Base-by-base conservation (phyloP, 176 grass and related monocot species). In the Puccinellia tenuiflora region DNA sequence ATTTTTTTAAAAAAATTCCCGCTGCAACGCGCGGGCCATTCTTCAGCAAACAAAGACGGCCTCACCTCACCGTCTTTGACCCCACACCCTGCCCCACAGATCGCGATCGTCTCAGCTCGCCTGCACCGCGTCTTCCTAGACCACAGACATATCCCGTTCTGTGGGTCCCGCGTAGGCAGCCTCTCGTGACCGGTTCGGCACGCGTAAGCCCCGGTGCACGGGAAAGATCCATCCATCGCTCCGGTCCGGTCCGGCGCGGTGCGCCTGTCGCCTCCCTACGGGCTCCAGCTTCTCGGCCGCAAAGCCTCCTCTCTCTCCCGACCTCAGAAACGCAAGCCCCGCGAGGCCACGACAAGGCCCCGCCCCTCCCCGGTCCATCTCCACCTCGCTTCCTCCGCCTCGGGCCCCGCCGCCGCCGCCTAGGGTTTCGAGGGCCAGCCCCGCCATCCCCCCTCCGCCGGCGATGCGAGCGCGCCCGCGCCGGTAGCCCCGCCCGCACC, bases 351-450 rank as follows among this genome's bases (percentile, higher is more conserved):
- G 46, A 18, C 65, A 48, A 50, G 69, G 46, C 34, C 55, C 39
- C 76, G 29, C 30, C 30, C n/a, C 62, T 15, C 7, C 62, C 59
- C 0, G 7, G 28, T n/a, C 42, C 42, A 3, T 60, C 65, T 51
- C 77, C 73, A 26, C 83, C 85, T 75, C 84, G 78, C 78, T 17
- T 18, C 83, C 78, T 78, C 86, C 86, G 71, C 73, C 57, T 47
- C 57, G 84, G 76, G 61, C 80, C 45, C 14, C 69, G 70, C 55
- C 34, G 13, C 17, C 69, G 40, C 84, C 30, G 60, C 76, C 10
- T 85, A 88, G 74, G 78, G 85, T 88, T 79, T 67, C 68, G 5
- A 53, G 50, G 68, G 35, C 77, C 31, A n/a, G n/a, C 30, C 11
- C 64, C 31, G 24, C 25, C 60, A n/a, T n/a, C n/a, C n/a, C n/a